Base-by-base conservation (phyloP, 1,284 basidiomycete genomes). In the Albatrellus sp. region DNA sequence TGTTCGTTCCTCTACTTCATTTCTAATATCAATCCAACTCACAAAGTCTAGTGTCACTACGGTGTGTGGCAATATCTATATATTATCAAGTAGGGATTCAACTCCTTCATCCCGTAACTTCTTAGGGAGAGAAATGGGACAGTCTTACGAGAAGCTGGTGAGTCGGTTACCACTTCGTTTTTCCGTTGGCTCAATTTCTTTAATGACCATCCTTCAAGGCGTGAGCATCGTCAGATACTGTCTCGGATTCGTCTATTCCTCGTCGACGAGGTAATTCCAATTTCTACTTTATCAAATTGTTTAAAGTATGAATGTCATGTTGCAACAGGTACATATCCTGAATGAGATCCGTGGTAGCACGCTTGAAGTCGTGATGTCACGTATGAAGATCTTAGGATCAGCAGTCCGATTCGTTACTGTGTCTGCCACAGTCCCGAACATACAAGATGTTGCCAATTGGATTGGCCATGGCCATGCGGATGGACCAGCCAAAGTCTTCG, bases 111-210 rank as follows among this genome's bases (percentile, higher is more conserved):
- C 1, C 37, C 2, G 17, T 33, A 44, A 16, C 20, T 24, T 3
- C n/a, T 30, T 50, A 93, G 80, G 90, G 89, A 0, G 94, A 97
- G 62, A 97, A 97, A 62, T 92, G 89, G 85, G 92, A 96, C 53
- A 86, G 87, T 36, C 64, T 96, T 40, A 94, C 91, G 2, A 72
- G 91, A 28, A 81, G 81, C 55, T 87, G 85, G 84, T 80, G 51
- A 44, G 60, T 51, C 14, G 42, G 17, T 39, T 37, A 13, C 24
- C 5, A 30, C 14, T 14, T 41, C 37, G 24, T 24, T 24, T 24
- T 24, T 24, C 24, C 4, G 24, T 3, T 24, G 7, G 7, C 24
- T 24, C 32, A 14, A 13, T 19, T 42, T 32, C 2, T n/a, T 40
- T 38, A 16, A 41, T 30, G 11, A 37, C 32, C 19, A 11, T 19